Evolutionary conservation across 2,329 filamentous ascomycete genomes (phyloP), one percentile per base, ranked within the genome.

Genomic region (Endocalyx cinctus): DNA sequence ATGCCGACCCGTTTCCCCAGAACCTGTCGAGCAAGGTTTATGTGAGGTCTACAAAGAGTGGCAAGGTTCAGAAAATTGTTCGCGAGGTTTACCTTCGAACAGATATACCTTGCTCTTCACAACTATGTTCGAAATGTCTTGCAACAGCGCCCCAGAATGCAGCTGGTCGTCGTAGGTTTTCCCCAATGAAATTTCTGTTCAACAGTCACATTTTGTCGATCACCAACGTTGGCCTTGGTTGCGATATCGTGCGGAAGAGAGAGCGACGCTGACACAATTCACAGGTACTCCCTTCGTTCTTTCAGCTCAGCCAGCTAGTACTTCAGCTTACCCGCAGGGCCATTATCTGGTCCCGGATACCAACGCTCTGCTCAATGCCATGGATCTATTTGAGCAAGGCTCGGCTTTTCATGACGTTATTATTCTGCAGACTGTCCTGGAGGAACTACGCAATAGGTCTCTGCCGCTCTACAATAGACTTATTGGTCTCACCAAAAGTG

Each of bases 31-130:
- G 84, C 75, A 98, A 97, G 67, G 80, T 94, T 51, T 98, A 94
- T 57, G 86, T 98, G 44, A 79, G 92, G 40, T 96, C 92, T 17
- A 94, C 90, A 29, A 89, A 87, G 63, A 92, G 81, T 62, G 92
- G 92, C 62, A 96, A 96, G 68, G 90, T 97, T 39, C 92, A 97
- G 63, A 98, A 98, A 72, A 94, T 98, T 55, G 92, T 98, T 47
- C 81, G 89, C 53, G 92, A 98, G 69, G 75, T 97, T 43, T 98
- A 98, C 63, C 73, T 98, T 41, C 80, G 92, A 60, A 86, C 90
- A 65, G 92, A 98, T 60, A 97, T 98, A 54, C 90, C 92, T 31
- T 98, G 92, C 67, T 96, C 90, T 20, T 97, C 90, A 17, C 84
- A 82, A 60, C 70, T 98, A 27, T 98, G 92, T 68, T 74, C 74